A percentile compares a stretch with the other conserved stretches of the same genome.
Evolutionary conservation across 2,329 filamentous ascomycete genomes (phyloP).

Genomic region (Aspergillus sp.): DNA sequence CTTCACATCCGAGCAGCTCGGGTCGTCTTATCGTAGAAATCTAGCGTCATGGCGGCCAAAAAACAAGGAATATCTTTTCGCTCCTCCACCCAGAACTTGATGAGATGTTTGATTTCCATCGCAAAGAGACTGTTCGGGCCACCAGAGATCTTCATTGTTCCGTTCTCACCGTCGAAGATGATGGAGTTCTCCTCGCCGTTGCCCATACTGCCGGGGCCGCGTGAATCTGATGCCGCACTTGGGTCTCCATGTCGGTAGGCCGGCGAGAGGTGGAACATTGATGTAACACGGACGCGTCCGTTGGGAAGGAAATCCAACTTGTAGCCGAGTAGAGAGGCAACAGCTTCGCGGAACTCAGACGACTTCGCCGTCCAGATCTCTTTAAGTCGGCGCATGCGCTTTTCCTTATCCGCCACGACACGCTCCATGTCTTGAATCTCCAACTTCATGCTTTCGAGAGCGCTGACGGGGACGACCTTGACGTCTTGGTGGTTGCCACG

Average conservation of each 20-base stretch:
- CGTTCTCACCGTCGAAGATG: conserved; percentile 87
- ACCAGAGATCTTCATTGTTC: conserved; percentile 96
- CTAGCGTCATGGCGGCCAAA: conserved; percentile 82
- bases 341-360: conserved; percentile 91
- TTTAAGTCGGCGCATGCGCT: conserved; percentile 79
- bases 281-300: conserved; percentile 88
- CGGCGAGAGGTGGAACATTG: conserved; percentile 71
- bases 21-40: conserved; percentile 74
- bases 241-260: conserved; percentile 41
- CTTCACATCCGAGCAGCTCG: conserved; percentile 36
- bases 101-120: conserved; percentile 75
- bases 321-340: conserved; percentile 89
- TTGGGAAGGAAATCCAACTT: conserved; percentile 96
- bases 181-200: conserved; percentile 56
- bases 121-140: conserved; percentile 86
- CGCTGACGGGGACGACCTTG: conserved; percentile 70
- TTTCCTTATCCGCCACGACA: conserved; percentile 67
- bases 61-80: conserved; percentile 93
- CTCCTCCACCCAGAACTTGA: conserved; percentile 94
- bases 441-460: conserved; percentile 71
- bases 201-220: conserved; percentile 42
- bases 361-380: conserved; percentile 91
- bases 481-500: conserved; percentile 46
- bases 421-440: conserved; percentile 72
- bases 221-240: conserved; percentile 60